These are phyloP conservation scores for Telfairia occidentalis DNA, from an alignment of 331 rosid genomes.

Conservation along the genomic window DNA sequence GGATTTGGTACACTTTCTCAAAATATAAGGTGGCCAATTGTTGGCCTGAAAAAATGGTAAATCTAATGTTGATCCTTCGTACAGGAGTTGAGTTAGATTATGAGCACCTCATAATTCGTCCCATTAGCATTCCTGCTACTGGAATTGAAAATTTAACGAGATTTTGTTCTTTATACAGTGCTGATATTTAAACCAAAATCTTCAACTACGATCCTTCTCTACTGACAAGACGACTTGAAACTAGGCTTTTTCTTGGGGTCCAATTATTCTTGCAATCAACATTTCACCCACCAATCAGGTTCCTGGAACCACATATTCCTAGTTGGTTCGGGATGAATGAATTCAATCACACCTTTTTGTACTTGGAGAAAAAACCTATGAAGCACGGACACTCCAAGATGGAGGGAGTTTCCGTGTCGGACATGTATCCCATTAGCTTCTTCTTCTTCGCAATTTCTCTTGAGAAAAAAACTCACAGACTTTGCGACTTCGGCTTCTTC, in stretches of 20 bases:
- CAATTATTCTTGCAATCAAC: neutral
- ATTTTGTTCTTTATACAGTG: neutral
- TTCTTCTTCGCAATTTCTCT: too few species aligned
- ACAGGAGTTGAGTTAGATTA: neutral
- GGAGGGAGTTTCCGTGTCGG: too few species aligned
- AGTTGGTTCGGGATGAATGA: neutral
- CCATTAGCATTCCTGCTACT: neutral
- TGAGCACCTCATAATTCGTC: neutral
- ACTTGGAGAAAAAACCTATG: too few species aligned
- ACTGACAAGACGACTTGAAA: neutral
- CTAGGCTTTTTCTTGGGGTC: neutral
- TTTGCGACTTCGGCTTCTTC: too few species aligned
- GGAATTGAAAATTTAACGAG: neutral
- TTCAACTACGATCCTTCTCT: neutral
- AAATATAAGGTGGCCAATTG: neutral
- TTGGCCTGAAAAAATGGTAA: neutral
- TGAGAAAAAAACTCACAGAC: too few species aligned
- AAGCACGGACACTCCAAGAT: too few species aligned
- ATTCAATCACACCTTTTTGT: neutral
- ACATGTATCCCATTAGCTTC: too few species aligned
- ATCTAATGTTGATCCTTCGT: neutral
- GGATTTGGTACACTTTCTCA: neutral
- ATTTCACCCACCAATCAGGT: neutral
- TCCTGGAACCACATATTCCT: too few species aligned
- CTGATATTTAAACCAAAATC: neutral